These are phyloP conservation scores for Lentinula guzmanii DNA, from an alignment of 768 basidiomycete species.

Conservation along the genomic window DNA sequence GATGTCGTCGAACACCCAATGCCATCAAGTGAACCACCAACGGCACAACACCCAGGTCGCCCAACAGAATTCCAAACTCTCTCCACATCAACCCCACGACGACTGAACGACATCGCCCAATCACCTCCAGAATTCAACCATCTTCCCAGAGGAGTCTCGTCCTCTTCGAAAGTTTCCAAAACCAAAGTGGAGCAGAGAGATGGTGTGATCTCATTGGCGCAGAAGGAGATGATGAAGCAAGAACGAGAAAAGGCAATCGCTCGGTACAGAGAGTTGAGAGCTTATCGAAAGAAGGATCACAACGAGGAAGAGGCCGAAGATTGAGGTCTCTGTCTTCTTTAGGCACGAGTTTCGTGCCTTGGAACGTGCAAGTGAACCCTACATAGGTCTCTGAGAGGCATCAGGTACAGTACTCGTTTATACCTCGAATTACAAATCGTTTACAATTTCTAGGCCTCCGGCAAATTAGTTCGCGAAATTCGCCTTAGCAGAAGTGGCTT, in stretches of 20 bases:
- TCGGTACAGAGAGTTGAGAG: conserved; percentile 67
- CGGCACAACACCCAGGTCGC: conserved; percentile 20
- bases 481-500: too few relatives aligned
- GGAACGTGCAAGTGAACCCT: background rate
- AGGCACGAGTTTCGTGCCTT: background rate
- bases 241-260: conserved; percentile 67
- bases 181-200: conserved; percentile 18
- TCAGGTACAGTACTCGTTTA: background rate
- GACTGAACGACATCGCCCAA: conserved; percentile 66
- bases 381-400: background rate
- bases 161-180: background rate
- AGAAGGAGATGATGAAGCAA: conserved; percentile 70
- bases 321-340: background rate
- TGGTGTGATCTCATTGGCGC: conserved; percentile 64
- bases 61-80: conserved; percentile 44
- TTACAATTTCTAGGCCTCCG: too few relatives aligned
- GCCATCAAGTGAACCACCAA: conserved; percentile 13
- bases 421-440: background rate
- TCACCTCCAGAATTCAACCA: conserved; percentile 61
- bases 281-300: conserved; percentile 23
- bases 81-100: conserved; percentile 51
- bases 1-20: conserved; percentile 14
- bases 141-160: conserved; percentile 39
- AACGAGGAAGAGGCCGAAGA: background rate
- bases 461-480: too few relatives aligned